Conservation (phyloP, 2,329 filamentous ascomycete genomes). For the Alternaria sp. region DNA sequence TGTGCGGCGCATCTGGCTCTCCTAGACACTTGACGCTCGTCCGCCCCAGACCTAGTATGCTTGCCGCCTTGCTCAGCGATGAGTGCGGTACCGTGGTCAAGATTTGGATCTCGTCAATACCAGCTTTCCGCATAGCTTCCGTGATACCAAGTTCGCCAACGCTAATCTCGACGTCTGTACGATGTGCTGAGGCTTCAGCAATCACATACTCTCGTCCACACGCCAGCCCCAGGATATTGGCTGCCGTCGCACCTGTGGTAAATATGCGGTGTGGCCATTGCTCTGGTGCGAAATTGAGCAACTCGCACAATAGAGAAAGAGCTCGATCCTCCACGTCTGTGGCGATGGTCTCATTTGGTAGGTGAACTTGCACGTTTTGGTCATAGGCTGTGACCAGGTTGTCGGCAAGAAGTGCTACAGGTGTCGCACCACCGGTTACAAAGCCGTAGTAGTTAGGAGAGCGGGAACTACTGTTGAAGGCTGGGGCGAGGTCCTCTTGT, state of each 20-base stretch:
- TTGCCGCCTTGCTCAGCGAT: conserved; percentile 82
- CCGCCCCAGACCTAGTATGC: conserved; percentile 79
- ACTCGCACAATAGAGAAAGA: conserved; percentile 69
- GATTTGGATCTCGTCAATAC: conserved; percentile 73
- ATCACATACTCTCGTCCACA: conserved; percentile 75
- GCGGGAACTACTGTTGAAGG: conserved; percentile 69
- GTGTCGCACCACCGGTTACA: conserved; percentile 81
- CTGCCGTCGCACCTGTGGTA: conserved; percentile 74
- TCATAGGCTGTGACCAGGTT: conserved; percentile 81
- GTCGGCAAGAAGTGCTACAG: conserved; percentile 81
- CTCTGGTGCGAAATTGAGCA: conserved; percentile 66
- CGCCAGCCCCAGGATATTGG: conserved; percentile 70
- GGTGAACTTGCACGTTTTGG: conserved; percentile 84
- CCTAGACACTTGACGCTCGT: conserved; percentile 68
- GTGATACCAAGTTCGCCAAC: conserved; percentile 75
- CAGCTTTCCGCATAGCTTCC: conserved; percentile 68
- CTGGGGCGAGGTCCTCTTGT: conserved; percentile 56
- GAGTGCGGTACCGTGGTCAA: conserved; percentile 85
- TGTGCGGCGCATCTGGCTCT: conserved; percentile 66
- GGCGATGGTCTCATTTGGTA: conserved; percentile 75
- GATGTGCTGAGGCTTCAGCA: conserved; percentile 51
- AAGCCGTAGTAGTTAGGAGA: conserved; percentile 74
- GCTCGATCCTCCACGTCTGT: conserved; percentile 79
- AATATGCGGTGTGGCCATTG: conserved; percentile 78
- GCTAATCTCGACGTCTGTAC: conserved; percentile 34